phyloP scores from a whole-genome alignment of 306 rosid species.

The Vicia sativa region DNA sequence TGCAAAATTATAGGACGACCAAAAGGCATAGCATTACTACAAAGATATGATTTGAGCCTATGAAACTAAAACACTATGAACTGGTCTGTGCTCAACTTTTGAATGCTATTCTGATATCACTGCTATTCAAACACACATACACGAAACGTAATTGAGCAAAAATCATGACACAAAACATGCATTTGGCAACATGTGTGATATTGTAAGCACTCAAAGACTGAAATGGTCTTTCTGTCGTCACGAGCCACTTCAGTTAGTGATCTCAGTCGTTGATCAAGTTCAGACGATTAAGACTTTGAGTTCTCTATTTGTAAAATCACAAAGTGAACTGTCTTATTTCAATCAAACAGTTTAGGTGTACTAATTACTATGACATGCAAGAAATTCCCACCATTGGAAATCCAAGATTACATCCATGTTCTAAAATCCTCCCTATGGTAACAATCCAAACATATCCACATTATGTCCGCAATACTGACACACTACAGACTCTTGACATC shows the following conservation, averaged over 20 bases:
- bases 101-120: not conserved
- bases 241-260: not conserved
- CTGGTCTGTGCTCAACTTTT: constrained; percentile 3
- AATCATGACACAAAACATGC: not conserved
- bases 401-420: not conserved
- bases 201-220: constrained; percentile 4
- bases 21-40: not conserved
- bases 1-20: constrained; percentile 10
- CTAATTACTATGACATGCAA: not conserved
- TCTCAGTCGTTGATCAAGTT: not conserved
- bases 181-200: constrained; percentile 6
- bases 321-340: not conserved
- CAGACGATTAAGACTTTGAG: not conserved
- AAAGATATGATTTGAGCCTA: constrained; percentile 24
- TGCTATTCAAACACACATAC: not conserved
- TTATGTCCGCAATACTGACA: not conserved
- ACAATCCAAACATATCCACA: not conserved
- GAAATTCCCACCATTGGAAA: not conserved
- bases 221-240: not conserved
- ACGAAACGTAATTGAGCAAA: not conserved
- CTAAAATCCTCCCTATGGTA: not conserved
- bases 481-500: not conserved
- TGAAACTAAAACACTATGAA: constrained; percentile 19
- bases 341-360: not conserved
- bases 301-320: constrained; percentile 1